Evolutionary conservation across 2,329 filamentous ascomycete genomes (phyloP), one percentile per base, ranked within the genome.

Genomic region (Penicillium janthinellum): DNA sequence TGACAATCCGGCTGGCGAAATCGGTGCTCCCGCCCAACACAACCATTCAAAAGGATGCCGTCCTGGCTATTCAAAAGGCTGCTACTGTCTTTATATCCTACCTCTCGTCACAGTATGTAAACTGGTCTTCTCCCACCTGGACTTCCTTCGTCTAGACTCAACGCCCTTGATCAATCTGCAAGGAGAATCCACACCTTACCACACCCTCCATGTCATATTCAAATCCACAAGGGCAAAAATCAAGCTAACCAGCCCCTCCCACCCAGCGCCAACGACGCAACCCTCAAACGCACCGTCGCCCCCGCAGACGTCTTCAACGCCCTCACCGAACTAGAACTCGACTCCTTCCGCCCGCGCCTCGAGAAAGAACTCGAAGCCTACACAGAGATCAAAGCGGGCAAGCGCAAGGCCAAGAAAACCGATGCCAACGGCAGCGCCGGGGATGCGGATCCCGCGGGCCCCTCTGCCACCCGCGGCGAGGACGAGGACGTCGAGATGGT

Each of bases 11-110:
- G 28, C 81, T 88, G 20, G 84, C 85, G 12, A 88, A 88, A 73
- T 83, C 85, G 57, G 85, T 87, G 6, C 78, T 88, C 3, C 86
- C 86, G 1, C 79, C 86, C 4, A 88, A 88, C 71, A 88, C 86
- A 15, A 82, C 84, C 50, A 85, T 89, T 42, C 84, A 87, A 67
- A 88, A 87, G 74, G 86, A 89, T 75, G 86, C 86, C 11, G 75
- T 88, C 4, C 75, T 87, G 15, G 86, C 86, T 7, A 82, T 89
- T 62, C 84, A 85, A 53, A 88, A 88, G 70, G 85, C 84, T 62
- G 86, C 86, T 31, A 88, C 86, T 4, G 86, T 89, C 4, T 89
- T 89, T 72, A 83, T 89, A 17, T 88, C 84, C 61, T 88, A 88
- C 71, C 75, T 88, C 50, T 83, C 84, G 59, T 82, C 83, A 58